Evolutionary conservation across 495 filamentous ascomycete genomes (phyloP).

Genomic region (Podospora pseudocomata): DNA sequence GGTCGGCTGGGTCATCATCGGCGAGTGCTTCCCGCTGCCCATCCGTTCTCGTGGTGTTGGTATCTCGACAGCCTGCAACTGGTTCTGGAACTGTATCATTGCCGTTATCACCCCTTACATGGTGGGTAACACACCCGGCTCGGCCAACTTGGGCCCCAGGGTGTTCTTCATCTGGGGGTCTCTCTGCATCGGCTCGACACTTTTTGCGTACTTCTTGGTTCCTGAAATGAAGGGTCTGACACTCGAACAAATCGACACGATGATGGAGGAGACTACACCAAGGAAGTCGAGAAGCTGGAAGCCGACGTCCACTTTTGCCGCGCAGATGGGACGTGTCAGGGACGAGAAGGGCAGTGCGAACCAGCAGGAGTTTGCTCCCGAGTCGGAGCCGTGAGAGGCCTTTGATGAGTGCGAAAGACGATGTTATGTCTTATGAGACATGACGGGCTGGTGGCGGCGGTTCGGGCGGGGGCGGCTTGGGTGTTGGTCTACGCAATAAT

Average conservation of each 20-base stretch:
- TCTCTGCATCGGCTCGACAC: constrained; percentile 57
- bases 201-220: constrained; percentile 74
- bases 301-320: constrained; percentile 65
- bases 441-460: background rate
- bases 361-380: background rate
- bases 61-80: constrained; percentile 77
- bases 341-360: constrained; percentile 2
- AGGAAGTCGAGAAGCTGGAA: constrained; percentile 62
- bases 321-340: constrained; percentile 33
- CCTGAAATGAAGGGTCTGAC: constrained; percentile 84
- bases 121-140: constrained; percentile 59
- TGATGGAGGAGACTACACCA: constrained; percentile 77
- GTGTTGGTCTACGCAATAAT: background rate
- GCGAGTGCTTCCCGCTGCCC: constrained; percentile 79
- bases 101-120: constrained; percentile 73
- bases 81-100: constrained; percentile 80
- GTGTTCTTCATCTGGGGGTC: constrained; percentile 78
- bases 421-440: background rate
- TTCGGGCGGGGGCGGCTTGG: too few relatives aligned
- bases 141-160: constrained; percentile 64
- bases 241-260: constrained; percentile 82
- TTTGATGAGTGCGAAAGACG: background rate
- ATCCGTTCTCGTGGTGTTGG: constrained; percentile 78
- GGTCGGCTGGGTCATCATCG: constrained; percentile 74
- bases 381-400: background rate